Base-by-base conservation (phyloP, 257 asterid species). In the Penstemon eatonii region DNA sequence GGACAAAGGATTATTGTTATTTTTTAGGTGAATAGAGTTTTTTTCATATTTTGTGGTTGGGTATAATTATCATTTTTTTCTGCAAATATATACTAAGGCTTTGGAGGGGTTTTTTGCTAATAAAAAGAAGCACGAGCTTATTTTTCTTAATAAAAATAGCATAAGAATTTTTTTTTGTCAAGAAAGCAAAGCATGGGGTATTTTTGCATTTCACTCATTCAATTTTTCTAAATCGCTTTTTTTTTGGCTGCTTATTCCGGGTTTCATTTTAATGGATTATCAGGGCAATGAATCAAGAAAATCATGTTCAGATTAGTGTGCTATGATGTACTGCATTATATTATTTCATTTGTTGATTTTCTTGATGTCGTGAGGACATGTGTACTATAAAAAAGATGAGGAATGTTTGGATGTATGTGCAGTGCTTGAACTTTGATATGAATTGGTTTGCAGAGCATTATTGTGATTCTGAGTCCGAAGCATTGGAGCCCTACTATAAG, bases 311-410 rank as follows among this genome's bases (percentile, higher is more conserved):
- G 43, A 63, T 33, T 56, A 44, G 51, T 15, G 47, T 40, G 3
- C 0, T 66, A 68, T 13, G 75, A 72, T 68, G 4, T 63, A 40
- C 53, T 77, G 56, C 66, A 57, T 60, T 67, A 59, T 19, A 40
- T 68, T 33, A 18, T 72, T 40, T 62, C 65, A 8, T 56, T 11
- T 54, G 56, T 77, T 33, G 75, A 68, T 52, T 68, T 77, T 53
- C 60, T 73, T 42, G 75, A 68, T 47, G 69, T 54, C 13, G 65
- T 57, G 49, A 62, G 75, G 60, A 77, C 75, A 7, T 12, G 66
- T 10, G 60, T 67, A 75, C 65, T 79, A 4, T 74, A 67, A 7
- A 71, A 60, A 66, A 43, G 67, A 68, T 79, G 78, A 79, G 64
- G 58, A 49, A 33, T 54, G 66, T 67, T 33, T 79, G 77, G 71